phyloP scores from a whole-genome alignment of 805 yeast species.

The Metschnikowia peoriensis region DNA sequence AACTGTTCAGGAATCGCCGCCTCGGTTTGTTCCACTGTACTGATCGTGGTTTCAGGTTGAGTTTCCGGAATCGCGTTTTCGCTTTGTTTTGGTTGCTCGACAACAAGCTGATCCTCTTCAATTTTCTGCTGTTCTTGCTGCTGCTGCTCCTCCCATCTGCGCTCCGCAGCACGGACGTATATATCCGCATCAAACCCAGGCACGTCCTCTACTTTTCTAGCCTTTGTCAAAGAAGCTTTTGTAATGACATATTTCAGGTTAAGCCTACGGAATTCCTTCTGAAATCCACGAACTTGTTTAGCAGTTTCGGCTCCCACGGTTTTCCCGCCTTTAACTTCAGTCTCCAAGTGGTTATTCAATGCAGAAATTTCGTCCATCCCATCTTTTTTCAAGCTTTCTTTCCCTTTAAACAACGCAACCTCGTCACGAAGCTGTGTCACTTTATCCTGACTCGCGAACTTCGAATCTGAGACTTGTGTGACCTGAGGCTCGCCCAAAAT shows the following conservation, averaged over 20 bases:
- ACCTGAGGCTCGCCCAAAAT: slow-evolving; percentile 17
- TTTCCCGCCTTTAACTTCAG: slow-evolving; percentile 12
- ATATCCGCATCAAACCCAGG: slow-evolving; percentile 16
- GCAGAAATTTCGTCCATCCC: slow-evolving; percentile 6
- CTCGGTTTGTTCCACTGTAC: background rate
- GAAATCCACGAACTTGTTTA: background rate
- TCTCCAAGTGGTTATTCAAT: slow-evolving; percentile 13
- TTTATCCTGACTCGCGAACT: slow-evolving; percentile 16
- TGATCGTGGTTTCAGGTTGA: background rate
- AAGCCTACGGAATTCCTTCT: background rate
- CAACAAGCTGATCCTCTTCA: slow-evolving; percentile 1
- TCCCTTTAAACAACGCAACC: slow-evolving; percentile 13
- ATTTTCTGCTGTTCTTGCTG: slow-evolving; percentile 8
- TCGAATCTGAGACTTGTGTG: slow-evolving; percentile 19
- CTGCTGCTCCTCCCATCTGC: slow-evolving; percentile 13
- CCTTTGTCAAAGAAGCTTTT: slow-evolving; percentile 6
- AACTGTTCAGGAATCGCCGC: background rate
- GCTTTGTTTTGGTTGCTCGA: slow-evolving; percentile 5
- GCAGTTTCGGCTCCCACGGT: slow-evolving; percentile 4
- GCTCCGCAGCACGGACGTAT: slow-evolving; percentile 15
- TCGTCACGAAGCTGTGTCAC: slow-evolving; percentile 24
- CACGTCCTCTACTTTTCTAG: slow-evolving; percentile 16
- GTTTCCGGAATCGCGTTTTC: background rate
- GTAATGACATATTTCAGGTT: slow-evolving; percentile 5
- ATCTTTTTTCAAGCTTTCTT: background rate